A percentile compares a stretch with the other conserved stretches of the same genome.
Conservation (phyloP, 441 rosid species). For the Euphorbia schlechtendalii region DNA sequence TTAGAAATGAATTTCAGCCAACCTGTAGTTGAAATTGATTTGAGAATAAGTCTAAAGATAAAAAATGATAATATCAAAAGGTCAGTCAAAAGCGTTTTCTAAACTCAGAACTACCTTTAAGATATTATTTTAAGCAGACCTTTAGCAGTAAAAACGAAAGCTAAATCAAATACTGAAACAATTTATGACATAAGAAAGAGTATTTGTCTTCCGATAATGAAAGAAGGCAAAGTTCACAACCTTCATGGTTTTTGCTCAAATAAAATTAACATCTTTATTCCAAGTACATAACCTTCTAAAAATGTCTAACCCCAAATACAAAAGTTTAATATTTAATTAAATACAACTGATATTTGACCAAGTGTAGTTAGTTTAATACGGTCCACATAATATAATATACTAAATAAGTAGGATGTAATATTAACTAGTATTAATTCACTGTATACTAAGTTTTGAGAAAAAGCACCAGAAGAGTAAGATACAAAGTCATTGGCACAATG, state of each 20-base stretch:
- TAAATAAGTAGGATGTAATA: too few relatives aligned
- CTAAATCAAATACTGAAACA: constrained; percentile 3
- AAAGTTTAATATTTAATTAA: too few relatives aligned
- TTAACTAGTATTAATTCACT: too few relatives aligned
- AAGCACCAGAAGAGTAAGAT: too few relatives aligned
- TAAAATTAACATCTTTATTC: background rate
- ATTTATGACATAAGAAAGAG: background rate
- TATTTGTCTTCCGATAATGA: constrained; percentile 3
- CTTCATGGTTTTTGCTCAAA: background rate
- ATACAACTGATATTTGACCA: too few relatives aligned
- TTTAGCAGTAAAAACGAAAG: constrained; percentile 15
- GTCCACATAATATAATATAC: too few relatives aligned
- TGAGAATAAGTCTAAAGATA: constrained; percentile 5
- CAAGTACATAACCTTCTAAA: background rate
- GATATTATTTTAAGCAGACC: background rate
- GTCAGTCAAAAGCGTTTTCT: constrained; percentile 38
- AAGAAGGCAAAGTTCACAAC: background rate
- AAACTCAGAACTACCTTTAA: constrained; percentile 8
- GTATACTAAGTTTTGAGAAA: too few relatives aligned
- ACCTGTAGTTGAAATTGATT: constrained; percentile 50
- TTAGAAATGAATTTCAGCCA: constrained; percentile 95
- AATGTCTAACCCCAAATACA: too few relatives aligned
- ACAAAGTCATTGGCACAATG: too few relatives aligned
- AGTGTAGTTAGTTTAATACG: too few relatives aligned
- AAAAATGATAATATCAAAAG: constrained; percentile 31